A percentile compares a stretch with the other conserved stretches of the same genome.
phyloP scores from a whole-genome alignment of 1,284 basidiomycete genomes.

The Irpex lacteus region DNA sequence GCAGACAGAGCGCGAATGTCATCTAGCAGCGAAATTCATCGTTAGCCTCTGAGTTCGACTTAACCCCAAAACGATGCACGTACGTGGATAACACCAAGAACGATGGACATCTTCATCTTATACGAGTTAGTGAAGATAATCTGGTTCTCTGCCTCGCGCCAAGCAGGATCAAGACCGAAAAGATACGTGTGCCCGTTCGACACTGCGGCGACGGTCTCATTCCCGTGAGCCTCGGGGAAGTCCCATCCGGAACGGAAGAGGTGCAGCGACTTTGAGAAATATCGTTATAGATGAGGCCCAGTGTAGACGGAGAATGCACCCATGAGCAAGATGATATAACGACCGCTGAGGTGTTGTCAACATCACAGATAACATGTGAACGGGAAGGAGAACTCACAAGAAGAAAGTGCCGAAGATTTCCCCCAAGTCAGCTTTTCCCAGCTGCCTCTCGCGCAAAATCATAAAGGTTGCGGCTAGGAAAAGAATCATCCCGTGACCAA shows the following conservation, averaged over 20 bases:
- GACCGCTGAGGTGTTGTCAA: constrained; percentile 57
- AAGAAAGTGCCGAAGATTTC: constrained; percentile 94
- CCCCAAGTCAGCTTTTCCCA: constrained; percentile 75
- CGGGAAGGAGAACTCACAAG: constrained; percentile 57
- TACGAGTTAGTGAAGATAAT: constrained; percentile 98
- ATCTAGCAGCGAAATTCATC: constrained; percentile 56
- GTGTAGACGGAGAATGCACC: constrained; percentile 95
- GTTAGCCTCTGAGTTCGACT: background rate
- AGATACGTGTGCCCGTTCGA: constrained; percentile 77
- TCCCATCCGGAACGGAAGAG: constrained; percentile 90
- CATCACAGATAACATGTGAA: constrained; percentile 6
- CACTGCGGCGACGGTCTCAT: constrained; percentile 50
- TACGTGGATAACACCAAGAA: constrained; percentile 96
- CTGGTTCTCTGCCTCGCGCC: constrained; percentile 93
- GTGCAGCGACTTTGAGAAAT: constrained; percentile 95
- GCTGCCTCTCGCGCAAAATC: constrained; percentile 83
- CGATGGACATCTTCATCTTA: constrained; percentile 99
- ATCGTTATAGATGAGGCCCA: constrained; percentile 98
- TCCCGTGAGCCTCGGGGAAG: constrained; percentile 54
- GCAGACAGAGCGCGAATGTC: constrained; percentile 96
- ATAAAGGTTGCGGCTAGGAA: constrained; percentile 77
- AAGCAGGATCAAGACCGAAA: constrained; percentile 93
- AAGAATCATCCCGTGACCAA: constrained; percentile 93
- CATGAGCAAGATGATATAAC: constrained; percentile 99
- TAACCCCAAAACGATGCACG: constrained; percentile 28